Conservation (phyloP, 805 yeast species). For the Lachancea dasiensis region DNA sequence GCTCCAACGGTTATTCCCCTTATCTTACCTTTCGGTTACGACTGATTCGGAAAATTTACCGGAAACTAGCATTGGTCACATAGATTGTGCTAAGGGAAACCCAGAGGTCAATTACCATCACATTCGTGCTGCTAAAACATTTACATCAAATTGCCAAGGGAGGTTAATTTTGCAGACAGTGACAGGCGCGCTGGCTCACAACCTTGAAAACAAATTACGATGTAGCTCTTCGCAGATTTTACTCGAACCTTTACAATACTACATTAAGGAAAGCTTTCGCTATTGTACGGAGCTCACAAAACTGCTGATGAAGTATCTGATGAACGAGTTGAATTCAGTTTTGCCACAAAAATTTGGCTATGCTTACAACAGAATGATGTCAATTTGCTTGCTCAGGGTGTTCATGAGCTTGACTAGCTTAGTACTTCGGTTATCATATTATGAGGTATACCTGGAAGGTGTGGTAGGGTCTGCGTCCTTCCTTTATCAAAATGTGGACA, state of each 20-base stretch:
- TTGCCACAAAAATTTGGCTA: conserved; percentile 1
- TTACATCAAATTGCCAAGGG: background rate
- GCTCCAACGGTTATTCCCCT: conserved; percentile 1
- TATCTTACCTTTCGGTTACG: background rate
- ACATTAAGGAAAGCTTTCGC: conserved; percentile 1
- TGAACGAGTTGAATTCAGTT: background rate
- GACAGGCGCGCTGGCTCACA: background rate
- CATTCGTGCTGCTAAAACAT: conserved; percentile 1
- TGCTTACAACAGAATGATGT: background rate
- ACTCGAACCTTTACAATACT: background rate
- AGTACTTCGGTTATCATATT: conserved; percentile 1
- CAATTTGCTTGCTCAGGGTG: conserved; percentile 1
- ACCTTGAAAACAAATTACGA: conserved; percentile 1
- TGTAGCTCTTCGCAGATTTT: conserved; percentile 1
- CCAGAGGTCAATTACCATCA: background rate
- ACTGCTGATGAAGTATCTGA: conserved; percentile 1
- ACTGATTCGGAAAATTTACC: background rate
- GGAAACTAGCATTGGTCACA: background rate
- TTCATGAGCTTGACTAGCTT: background rate
- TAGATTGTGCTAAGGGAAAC: background rate
- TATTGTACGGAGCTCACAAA: conserved; percentile 5
- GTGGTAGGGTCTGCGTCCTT: background rate
- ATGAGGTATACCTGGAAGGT: background rate
- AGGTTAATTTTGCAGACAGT: background rate
- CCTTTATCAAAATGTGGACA: background rate